Percentiles rank a stretch among this genome's conserved stretches.
These are phyloP conservation scores for Pseudozyma flocculosa DNA, from an alignment of 1,284 basidiomycete genomes.

Conservation along the genomic window DNA sequence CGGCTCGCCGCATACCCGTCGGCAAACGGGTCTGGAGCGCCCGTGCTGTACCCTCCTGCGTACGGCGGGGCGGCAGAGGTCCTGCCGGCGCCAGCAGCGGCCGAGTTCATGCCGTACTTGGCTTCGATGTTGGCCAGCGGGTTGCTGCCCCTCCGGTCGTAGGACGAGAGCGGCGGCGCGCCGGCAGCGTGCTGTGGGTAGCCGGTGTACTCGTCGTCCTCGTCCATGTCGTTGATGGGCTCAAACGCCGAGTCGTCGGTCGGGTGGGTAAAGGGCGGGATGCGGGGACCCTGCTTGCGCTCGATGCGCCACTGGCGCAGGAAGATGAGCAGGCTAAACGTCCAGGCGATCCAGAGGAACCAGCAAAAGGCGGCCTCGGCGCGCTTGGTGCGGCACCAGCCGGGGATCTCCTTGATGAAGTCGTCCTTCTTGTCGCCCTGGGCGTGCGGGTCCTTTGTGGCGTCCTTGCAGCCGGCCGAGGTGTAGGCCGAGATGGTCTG, in stretches of 20 bases:
- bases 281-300: conserved; percentile 52
- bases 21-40: conserved; percentile 30
- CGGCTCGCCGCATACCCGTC: conserved; percentile 14
- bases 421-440: conserved; percentile 19
- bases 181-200: conserved; percentile 1
- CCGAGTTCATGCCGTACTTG: conserved; percentile 30
- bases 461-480: conserved; percentile 45
- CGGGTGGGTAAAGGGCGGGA: conserved; percentile 49
- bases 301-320: conserved; percentile 42
- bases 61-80: neutral
- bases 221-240: conserved; percentile 40
- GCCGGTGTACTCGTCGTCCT: conserved; percentile 17
- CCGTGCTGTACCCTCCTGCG: conserved; percentile 6
- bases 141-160: conserved; percentile 27
- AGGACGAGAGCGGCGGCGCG: conserved; percentile 12
- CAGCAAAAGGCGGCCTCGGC: conserved; percentile 49
- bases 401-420: conserved; percentile 34
- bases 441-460: conserved; percentile 42
- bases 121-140: conserved; percentile 41
- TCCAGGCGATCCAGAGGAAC: conserved; percentile 42
- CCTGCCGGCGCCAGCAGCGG: neutral
- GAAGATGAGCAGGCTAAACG: conserved; percentile 41
- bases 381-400: conserved; percentile 49
- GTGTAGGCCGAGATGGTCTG: conserved; percentile 50
- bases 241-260: conserved; percentile 48